A percentile compares a stretch with the other conserved stretches of the same genome.
Evolutionary conservation across 202 grass and related monocot species (phyloP).

Genomic region (Schoenoplectus triqueter): DNA sequence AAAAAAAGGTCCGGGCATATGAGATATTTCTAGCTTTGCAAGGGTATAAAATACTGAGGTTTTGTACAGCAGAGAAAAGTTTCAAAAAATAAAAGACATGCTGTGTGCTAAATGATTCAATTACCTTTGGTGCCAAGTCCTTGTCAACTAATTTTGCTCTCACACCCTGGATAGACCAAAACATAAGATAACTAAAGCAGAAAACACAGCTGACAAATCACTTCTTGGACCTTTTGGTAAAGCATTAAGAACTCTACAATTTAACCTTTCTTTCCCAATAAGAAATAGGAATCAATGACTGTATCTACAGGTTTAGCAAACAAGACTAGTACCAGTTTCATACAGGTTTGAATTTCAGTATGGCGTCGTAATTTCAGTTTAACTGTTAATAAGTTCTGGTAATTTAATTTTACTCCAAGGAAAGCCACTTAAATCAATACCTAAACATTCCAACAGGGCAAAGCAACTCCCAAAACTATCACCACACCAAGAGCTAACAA

Average conservation of each 20-base stretch:
- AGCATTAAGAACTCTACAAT: slow-evolving; percentile 6
- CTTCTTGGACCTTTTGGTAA: not conserved
- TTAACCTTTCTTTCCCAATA: slow-evolving; percentile 21
- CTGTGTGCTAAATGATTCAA: slow-evolving; percentile 12
- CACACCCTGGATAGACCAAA: slow-evolving; percentile 61
- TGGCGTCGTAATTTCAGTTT: not conserved
- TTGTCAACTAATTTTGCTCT: slow-evolving; percentile 80
- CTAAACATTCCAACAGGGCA: not conserved
- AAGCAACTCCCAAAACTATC: not conserved
- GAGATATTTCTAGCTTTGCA: too few relatives aligned
- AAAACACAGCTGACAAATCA: slow-evolving; percentile 11
- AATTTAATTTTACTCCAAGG: slow-evolving; percentile 12
- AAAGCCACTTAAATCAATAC: not conserved
- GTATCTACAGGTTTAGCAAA: not conserved
- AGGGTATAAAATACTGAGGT: not conserved
- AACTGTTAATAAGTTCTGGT: slow-evolving; percentile 2
- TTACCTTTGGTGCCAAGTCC: slow-evolving; percentile 82
- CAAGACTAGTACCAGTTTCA: not conserved
- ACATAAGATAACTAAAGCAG: not conserved
- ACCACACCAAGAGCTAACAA: not conserved
- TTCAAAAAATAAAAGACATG: slow-evolving; percentile 14
- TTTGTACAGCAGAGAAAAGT: slow-evolving; percentile 13
- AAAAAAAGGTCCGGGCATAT: too few relatives aligned
- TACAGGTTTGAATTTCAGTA: slow-evolving; percentile 3
- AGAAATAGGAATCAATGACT: not conserved